Conservation (phyloP, 2,329 filamentous ascomycete genomes). For the Daldinia eschscholtzii region DNA sequence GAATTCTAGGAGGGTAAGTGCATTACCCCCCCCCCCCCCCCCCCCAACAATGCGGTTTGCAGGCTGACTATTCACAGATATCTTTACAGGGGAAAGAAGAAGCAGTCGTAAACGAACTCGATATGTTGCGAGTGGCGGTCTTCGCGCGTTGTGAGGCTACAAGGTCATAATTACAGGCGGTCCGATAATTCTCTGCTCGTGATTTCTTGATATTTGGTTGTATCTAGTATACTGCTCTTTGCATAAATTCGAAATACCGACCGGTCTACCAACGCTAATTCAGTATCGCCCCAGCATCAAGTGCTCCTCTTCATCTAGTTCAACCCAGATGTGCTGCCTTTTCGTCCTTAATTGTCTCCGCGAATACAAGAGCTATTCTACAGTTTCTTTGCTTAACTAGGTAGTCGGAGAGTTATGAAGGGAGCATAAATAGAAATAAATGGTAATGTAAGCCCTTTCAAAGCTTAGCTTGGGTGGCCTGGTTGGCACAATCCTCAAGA, state of each 20-base stretch:
- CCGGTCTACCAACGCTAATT: too few relatives aligned
- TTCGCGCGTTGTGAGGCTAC: conserved; percentile 19
- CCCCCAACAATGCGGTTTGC: not conserved
- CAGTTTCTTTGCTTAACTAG: not conserved
- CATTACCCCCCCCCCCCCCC: too few relatives aligned
- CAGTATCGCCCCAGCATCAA: not conserved
- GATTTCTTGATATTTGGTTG: conserved; percentile 20
- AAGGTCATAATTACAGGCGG: conserved; percentile 18
- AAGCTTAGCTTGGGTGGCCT: not conserved
- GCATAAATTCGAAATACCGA: not conserved
- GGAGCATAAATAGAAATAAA: not conserved
- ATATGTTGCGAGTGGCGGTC: conserved; percentile 11
- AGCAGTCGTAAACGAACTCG: conserved; percentile 43
- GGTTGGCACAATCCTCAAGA: not conserved
- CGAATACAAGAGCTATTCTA: not conserved
- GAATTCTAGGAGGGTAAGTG: conserved; percentile 62
- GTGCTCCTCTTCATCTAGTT: not conserved
- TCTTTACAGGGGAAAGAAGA: conserved; percentile 53
- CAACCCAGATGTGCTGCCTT: not conserved
- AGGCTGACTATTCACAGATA: conserved; percentile 47
- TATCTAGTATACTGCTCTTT: conserved; percentile 34
- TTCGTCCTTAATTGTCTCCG: not conserved
- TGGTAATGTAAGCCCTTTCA: not conserved
- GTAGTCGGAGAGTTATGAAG: too few relatives aligned
- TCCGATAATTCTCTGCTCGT: conserved; percentile 43